Evolutionary conservation across 2,329 filamentous ascomycete species (phyloP), one percentile per base, ranked within the genome.

Genomic region (Ceratocystis destructans): DNA sequence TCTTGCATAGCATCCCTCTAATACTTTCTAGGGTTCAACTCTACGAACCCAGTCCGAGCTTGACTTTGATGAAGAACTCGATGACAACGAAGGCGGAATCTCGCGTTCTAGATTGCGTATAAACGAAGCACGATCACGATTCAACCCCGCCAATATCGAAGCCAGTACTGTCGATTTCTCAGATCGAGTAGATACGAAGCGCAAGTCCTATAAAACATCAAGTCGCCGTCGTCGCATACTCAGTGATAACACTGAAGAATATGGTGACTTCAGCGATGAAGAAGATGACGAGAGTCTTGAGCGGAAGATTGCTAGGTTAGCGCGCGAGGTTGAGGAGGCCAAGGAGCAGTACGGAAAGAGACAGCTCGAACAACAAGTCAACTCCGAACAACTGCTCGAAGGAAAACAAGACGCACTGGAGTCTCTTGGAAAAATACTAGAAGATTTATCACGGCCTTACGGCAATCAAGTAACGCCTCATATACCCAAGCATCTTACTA

Each of bases 91-190:
- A 4, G 80, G 83, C 41, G 84, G 83, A 66, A 90, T 99, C 66
- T 90, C 89, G 70, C 87, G 87, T 70, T 86, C 88, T 45, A 83
- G 86, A 28, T 78, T 97, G 7, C 87, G 88, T 69, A 85, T 90
- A 69, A 83, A 89, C 71, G 83, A 90, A 73, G 94, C 94, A 55
- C 87, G 93, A 66, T 85, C 83, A 41, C 84, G 86, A 55, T 99
- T 99, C 74, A 80, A 87, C 65, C 86, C 89, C 1, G 80, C 88
- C 8, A 82, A 84, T 50, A 84, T 96, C 41, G 88, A 96, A 73
- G 87, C 90, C 5, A 82, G 82, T 64, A 85, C 87, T 25, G 89
- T 88, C 28, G 90, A 96, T 75, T 94, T 96, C 74, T 96, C 92
- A 1, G 92, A 96, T 75, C 87, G 92, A 64, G 86, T 97, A 46